Conservation (phyloP, 176 grass and related monocot genomes). For the Aechmea fasciata region DNA sequence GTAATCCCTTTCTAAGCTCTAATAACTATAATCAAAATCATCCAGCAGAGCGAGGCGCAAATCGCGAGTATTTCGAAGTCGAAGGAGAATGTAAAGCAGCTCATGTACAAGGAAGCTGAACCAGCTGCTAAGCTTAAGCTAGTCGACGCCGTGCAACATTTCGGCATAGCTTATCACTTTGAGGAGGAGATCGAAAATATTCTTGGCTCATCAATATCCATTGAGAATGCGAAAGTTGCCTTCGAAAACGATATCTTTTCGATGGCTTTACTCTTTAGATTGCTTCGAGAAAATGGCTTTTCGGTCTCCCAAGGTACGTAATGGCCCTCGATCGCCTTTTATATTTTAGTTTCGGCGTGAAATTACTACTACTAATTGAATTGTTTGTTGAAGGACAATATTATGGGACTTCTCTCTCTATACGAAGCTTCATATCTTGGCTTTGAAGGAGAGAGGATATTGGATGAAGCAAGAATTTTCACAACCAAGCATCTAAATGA, state of each 20-base stretch:
- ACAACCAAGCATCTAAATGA: conserved; percentile 3
- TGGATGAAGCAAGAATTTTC: conserved; percentile 25
- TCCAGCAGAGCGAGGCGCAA: too few species aligned
- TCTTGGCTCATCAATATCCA: conserved; percentile 10
- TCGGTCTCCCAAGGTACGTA: conserved; percentile 31
- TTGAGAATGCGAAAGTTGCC: not conserved
- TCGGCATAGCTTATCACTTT: conserved; percentile 41
- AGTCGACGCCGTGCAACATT: conserved; percentile 26
- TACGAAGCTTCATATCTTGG: conserved; percentile 37
- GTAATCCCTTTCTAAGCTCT: too few species aligned
- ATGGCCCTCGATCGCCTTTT: not conserved
- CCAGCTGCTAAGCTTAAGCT: conserved; percentile 2
- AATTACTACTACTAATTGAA: too few species aligned
- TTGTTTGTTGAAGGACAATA: not conserved
- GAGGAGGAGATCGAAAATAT: conserved; percentile 27
- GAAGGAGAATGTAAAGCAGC: conserved; percentile 17
- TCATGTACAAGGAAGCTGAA: conserved; percentile 5
- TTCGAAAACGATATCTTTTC: conserved; percentile 17
- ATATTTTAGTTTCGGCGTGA: too few species aligned
- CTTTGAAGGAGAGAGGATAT: conserved; percentile 6
- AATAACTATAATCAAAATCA: too few species aligned
- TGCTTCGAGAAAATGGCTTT: conserved; percentile 33
- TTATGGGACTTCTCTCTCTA: conserved; percentile 18
- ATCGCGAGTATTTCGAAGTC: not conserved
- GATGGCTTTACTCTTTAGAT: conserved; percentile 26